Conservation (phyloP, 768 basidiomycete species). For the Rhodotorula paludigena region DNA sequence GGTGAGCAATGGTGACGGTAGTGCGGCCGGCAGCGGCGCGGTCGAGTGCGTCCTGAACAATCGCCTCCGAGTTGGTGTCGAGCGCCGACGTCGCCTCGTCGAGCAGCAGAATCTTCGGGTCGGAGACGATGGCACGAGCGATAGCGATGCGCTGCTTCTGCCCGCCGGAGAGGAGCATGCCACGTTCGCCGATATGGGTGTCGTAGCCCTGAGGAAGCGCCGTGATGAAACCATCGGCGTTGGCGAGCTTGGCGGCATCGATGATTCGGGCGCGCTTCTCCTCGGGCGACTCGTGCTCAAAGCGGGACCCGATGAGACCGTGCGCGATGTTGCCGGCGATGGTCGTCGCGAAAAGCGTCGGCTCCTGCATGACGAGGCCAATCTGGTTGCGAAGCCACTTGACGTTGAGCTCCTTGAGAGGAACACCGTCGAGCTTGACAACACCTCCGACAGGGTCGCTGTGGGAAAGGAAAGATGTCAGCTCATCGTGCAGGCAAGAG, state of each 20-base stretch:
- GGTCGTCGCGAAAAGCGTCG: constrained; percentile 51
- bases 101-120: constrained; percentile 49
- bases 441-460: constrained; percentile 50
- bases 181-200: constrained; percentile 48
- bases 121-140: constrained; percentile 49
- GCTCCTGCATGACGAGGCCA: constrained; percentile 50
- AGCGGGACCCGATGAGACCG: constrained; percentile 51
- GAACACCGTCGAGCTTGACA: constrained; percentile 50
- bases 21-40: constrained; percentile 51
- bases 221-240: constrained; percentile 53
- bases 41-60: constrained; percentile 52
- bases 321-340: constrained; percentile 53
- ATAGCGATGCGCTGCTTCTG: constrained; percentile 52
- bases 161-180: constrained; percentile 53
- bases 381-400: constrained; percentile 46
- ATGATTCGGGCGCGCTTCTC: constrained; percentile 50
- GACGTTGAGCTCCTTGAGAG: constrained; percentile 51
- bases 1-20: constrained; percentile 50
- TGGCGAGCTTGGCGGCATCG: constrained; percentile 52
- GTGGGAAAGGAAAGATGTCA: not conserved
- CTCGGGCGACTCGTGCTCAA: constrained; percentile 47
- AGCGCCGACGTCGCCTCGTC: constrained; percentile 52
- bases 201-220: constrained; percentile 52
- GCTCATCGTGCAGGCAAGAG: not conserved
- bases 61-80: constrained; percentile 50